Conservation (phyloP, 2,329 filamentous ascomycete species). For the Sporothrix pallida region DNA sequence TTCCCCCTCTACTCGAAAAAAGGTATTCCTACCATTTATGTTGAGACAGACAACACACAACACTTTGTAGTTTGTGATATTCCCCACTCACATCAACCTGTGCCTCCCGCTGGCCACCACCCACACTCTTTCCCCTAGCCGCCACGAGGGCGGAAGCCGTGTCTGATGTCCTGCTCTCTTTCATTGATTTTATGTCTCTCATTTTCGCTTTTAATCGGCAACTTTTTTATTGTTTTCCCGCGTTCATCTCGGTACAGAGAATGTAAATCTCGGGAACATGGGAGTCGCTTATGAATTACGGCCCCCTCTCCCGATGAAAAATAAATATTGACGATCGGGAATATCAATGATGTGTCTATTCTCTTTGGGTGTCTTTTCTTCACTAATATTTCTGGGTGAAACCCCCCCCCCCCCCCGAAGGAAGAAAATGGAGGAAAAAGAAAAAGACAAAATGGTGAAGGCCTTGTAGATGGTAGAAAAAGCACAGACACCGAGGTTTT, state of each 20-base stretch:
- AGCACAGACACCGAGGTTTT: neutral
- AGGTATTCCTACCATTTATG: no score
- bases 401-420: no score
- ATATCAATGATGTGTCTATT: neutral
- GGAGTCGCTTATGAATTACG: constrained; percentile 3
- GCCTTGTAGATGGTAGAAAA: neutral
- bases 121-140: neutral
- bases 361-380: neutral
- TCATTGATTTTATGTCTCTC: neutral
- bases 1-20: neutral
- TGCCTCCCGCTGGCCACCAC: neutral
- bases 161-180: neutral
- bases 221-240: neutral
- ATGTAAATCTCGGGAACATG: neutral
- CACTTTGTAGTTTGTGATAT: neutral
- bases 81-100: neutral
- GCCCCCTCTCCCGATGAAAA: constrained; percentile 4
- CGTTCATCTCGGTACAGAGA: neutral
- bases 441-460: neutral
- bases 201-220: neutral
- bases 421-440: neutral
- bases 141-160: neutral
- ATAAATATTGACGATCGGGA: neutral
- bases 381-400: no score
- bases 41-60: no score